Conservation (phyloP, 176 grass and related monocot genomes). For the Carex cristatella region DNA sequence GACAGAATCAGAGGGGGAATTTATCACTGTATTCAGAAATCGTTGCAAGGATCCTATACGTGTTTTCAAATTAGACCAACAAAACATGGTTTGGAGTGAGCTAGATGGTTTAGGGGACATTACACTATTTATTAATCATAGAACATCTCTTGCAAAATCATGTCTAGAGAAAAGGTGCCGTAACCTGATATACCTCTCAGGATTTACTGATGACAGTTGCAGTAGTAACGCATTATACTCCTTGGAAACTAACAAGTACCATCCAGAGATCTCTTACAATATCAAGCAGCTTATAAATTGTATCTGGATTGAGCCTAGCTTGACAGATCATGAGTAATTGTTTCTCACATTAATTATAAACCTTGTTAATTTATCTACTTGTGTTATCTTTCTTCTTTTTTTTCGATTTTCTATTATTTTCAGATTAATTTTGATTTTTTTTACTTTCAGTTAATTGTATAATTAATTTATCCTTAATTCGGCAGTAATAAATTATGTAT, state of each 20-base stretch:
- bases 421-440: too few species aligned
- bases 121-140: slow-evolving; percentile 2
- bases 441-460: too few species aligned
- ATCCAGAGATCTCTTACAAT: background rate
- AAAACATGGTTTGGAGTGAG: background rate
- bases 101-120: background rate
- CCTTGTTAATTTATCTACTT: too few species aligned
- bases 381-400: too few species aligned
- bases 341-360: too few species aligned
- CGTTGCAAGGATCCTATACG: background rate
- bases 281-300: background rate
- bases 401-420: too few species aligned
- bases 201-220: background rate
- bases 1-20: background rate
- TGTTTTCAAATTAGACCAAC: background rate
- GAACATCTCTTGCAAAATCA: background rate
- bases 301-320: slow-evolving; percentile 15
- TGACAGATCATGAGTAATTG: background rate
- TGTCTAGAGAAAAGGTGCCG: background rate
- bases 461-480: too few species aligned
- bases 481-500: too few species aligned
- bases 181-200: background rate
- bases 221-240: background rate
- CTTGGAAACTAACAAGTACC: background rate
- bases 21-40: background rate